Conservation (phyloP, 495 filamentous ascomycete genomes). For the Cladorrhinum samala region DNA sequence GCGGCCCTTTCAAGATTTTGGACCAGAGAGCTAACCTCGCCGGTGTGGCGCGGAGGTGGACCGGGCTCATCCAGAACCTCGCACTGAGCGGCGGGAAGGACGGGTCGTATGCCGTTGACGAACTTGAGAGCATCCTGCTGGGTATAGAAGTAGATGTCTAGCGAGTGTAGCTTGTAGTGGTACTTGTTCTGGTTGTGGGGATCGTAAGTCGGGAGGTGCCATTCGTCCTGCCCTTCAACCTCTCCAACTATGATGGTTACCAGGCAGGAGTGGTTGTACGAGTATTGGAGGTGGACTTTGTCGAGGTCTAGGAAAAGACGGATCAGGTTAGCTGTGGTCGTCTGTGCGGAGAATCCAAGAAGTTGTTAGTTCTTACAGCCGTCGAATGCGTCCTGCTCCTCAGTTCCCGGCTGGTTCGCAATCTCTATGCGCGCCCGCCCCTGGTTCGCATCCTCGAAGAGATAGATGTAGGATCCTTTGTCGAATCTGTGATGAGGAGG, state of each 20-base stretch:
- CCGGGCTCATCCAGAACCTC: constrained; percentile 52
- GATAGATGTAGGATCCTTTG: constrained; percentile 81
- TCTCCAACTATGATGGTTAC: constrained; percentile 70
- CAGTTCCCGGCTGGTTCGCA: constrained; percentile 78
- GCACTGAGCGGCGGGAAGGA: constrained; percentile 56
- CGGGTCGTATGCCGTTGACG: constrained; percentile 54
- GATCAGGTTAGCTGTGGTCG: too few relatives aligned
- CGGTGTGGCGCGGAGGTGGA: constrained; percentile 35
- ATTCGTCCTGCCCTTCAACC: constrained; percentile 51
- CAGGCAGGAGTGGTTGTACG: constrained; percentile 69
- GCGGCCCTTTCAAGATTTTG: constrained; percentile 79
- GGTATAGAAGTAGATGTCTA: constrained; percentile 91
- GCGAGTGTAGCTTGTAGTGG: constrained; percentile 68
- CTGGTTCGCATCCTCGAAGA: constrained; percentile 68
- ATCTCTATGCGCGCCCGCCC: constrained; percentile 71
- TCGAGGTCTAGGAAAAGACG: constrained; percentile 49
- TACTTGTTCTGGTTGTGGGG: constrained; percentile 62
- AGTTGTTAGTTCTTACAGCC: constrained; percentile 54
- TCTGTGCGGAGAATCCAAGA: too few relatives aligned
- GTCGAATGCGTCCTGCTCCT: constrained; percentile 85
- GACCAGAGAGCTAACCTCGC: constrained; percentile 68
- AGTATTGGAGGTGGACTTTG: constrained; percentile 59
- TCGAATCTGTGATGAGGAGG: constrained; percentile 82
- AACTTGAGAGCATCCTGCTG: constrained; percentile 68
- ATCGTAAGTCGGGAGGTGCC: constrained; percentile 72